These are phyloP conservation scores for Colletotrichum sansevieriae DNA, from an alignment of 2,329 filamentous ascomycete species.

Conservation along the genomic window DNA sequence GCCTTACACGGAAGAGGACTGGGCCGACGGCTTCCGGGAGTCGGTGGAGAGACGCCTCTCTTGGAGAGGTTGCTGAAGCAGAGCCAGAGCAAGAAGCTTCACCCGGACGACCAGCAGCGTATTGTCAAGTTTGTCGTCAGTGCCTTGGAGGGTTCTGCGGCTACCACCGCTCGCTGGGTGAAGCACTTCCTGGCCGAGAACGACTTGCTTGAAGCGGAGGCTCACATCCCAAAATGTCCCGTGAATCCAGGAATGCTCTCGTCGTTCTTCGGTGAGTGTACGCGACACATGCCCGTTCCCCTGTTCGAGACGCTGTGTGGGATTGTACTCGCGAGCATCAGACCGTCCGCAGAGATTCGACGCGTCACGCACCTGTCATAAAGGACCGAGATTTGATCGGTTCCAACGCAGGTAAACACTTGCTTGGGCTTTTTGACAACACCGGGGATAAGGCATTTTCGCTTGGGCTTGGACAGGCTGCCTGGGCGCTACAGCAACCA, in stretches of 20 bases:
- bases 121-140: constrained; percentile 45
- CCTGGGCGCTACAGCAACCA: neutral
- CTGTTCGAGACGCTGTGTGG: constrained; percentile 43
- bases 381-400: constrained; percentile 44
- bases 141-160: constrained; percentile 46
- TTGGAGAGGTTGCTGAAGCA: constrained; percentile 37
- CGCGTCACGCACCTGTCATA: constrained; percentile 46
- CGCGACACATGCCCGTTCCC: constrained; percentile 39
- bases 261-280: constrained; percentile 37
- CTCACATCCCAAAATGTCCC: constrained; percentile 46
- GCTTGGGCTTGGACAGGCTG: constrained; percentile 20
- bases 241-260: constrained; percentile 36
- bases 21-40: constrained; percentile 41
- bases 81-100: constrained; percentile 1
- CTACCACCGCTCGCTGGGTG: constrained; percentile 50
- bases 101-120: constrained; percentile 29
- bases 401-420: constrained; percentile 49
- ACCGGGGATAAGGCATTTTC: neutral
- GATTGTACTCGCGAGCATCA: constrained; percentile 44
- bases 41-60: constrained; percentile 42
- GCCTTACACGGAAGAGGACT: constrained; percentile 47
- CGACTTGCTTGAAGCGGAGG: constrained; percentile 43
- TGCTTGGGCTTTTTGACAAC: constrained; percentile 46
- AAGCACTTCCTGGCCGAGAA: constrained; percentile 49
- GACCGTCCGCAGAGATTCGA: constrained; percentile 43